Evolutionary conservation across 163 green algal genomes (phyloP).

Genomic region (Scenedesmus sp.): DNA sequence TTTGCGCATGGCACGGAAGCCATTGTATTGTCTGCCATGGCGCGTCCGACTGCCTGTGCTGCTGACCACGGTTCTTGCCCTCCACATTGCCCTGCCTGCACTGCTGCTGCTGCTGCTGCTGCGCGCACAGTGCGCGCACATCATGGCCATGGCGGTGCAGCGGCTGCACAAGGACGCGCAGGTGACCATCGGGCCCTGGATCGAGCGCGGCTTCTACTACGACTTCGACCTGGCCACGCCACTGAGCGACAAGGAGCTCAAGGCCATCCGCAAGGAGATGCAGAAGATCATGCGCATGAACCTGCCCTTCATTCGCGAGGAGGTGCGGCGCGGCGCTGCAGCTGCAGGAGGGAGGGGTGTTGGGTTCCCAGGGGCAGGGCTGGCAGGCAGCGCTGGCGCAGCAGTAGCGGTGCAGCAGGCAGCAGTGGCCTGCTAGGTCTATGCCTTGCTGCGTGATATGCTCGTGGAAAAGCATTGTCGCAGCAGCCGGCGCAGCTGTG

Average conservation of each 20-base stretch:
- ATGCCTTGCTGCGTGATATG: too few species aligned
- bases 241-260: conserved; percentile 94
- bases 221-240: conserved; percentile 94
- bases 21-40: too few species aligned
- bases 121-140: conserved; percentile 88
- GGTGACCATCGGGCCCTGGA: conserved; percentile 98
- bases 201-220: conserved; percentile 99
- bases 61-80: neutral
- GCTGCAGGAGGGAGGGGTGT: neutral
- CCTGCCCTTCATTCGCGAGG: conserved; percentile 93
- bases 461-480: neutral
- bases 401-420: neutral
- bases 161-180: conserved; percentile 88
- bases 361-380: neutral
- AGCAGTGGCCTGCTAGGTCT: neutral
- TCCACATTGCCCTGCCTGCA: neutral
- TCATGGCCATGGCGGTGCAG: conserved; percentile 99
- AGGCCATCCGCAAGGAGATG: conserved; percentile 98
- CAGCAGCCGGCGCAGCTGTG: neutral
- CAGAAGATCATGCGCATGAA: conserved; percentile 86
- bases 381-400: neutral
- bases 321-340: conserved; percentile 71
- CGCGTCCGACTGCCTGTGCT: neutral
- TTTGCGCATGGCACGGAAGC: too few species aligned
- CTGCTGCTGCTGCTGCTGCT: neutral